Base-by-base conservation (phyloP, 2,329 filamentous ascomycete species). In the Hypoxylon sp. region DNA sequence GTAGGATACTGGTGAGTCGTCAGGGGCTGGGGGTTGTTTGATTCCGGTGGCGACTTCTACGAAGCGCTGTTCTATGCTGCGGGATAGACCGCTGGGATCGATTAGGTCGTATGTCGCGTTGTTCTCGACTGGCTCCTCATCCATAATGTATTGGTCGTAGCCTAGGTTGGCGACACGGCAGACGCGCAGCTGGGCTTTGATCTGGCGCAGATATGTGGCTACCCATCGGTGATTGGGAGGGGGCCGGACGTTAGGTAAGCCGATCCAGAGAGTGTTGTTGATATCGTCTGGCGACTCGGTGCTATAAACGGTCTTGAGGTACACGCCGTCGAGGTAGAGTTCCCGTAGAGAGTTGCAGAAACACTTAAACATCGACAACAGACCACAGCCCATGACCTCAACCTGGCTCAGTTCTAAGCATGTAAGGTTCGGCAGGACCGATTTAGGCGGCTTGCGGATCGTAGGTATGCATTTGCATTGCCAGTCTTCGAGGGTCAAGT, bases 291-390 rank as follows among this genome's bases (percentile, higher is more conserved):
- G 80, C 63, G 48, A 76, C 39, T 78, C 71, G 44, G 69, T 59
- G n/a, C 76, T 75, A 63, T 82, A 80, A 39, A 80, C 76, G 6
- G 77, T 79, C 74, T 84, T 84, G 48, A 85, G 78, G 63, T 81
- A 84, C 11, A 85, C 80, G 53, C 83, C 79, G 63, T 82, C 83
- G 1, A 85, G 76, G 67, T 82, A 84, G 31, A 85, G 79, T 74
- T 85, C 83, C 57, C 78, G 75, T 1, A 85, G 78, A 2, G 81
- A 80, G 37, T 75, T 67, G 26, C 79, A 78, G 51, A 84, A 79
- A 51, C 77, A 78, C 31, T 78, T 75, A 19, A 76, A 73, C 6
- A 78, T 76, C 14, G 75, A 74, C 10, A 79, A 31, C n/a, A 85
- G 76, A 8, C 78, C 77, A 13, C 78, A 74, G 3, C 80, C 78